Conservation (phyloP, 257 asterid species). For the Echites panduratus region DNA sequence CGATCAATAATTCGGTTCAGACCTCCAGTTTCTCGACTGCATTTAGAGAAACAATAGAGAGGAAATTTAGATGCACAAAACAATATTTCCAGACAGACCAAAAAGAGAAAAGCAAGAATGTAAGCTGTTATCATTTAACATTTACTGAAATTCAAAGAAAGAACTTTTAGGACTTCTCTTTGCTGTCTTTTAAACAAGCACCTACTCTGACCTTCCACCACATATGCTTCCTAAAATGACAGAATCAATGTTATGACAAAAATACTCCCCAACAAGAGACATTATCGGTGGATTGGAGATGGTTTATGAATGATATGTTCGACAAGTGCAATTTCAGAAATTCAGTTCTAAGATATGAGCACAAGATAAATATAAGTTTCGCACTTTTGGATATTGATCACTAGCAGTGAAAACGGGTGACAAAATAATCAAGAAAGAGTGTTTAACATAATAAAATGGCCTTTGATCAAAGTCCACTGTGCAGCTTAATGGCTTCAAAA, state of each 20-base stretch:
- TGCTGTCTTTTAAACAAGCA: neutral
- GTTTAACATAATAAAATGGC: neutral
- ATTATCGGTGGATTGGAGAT: neutral
- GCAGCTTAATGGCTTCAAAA: neutral
- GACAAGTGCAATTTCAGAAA: neutral
- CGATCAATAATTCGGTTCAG: conserved; percentile 92
- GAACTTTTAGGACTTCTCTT: neutral
- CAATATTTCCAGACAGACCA: neutral
- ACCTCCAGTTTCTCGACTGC: conserved; percentile 97
- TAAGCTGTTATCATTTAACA: neutral
- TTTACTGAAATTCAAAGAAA: neutral
- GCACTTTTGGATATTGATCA: neutral
- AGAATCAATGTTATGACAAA: neutral
- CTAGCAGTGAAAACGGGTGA: neutral
- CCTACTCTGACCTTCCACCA: neutral
- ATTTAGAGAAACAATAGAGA: conserved; percentile 15
- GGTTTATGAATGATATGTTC: neutral
- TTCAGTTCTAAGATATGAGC: neutral
- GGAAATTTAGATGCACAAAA: neutral
- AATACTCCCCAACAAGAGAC: neutral
- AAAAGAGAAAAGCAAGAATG: neutral
- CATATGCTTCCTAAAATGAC: neutral
- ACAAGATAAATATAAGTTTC: neutral
- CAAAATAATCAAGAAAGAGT: neutral
- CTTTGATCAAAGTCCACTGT: neutral